These are phyloP conservation scores for Wickerhamiella domercqiae DNA, from an alignment of 805 yeast species.

Conservation along the genomic window DNA sequence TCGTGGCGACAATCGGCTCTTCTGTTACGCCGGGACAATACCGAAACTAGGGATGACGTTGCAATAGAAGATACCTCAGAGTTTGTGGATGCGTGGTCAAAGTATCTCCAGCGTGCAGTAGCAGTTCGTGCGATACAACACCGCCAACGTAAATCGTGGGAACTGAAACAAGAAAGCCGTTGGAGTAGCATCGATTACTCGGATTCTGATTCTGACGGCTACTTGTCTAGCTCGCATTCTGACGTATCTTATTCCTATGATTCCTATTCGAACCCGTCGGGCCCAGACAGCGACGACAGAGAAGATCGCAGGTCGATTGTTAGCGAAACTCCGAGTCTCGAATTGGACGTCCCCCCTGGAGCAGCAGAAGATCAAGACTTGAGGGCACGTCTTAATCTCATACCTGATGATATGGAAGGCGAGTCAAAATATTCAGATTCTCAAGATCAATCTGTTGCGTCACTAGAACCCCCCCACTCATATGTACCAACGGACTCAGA, in stretches of 20 bases:
- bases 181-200: conserved; percentile 9
- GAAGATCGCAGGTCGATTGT: no score
- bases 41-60: not conserved
- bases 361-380: not conserved
- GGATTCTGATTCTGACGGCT: conserved; percentile 4
- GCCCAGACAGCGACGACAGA: no score
- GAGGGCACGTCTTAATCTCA: not conserved
- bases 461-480: not conserved
- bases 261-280: not conserved
- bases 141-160: conserved; percentile 6
- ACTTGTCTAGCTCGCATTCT: not conserved
- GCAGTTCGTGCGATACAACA: conserved; percentile 20
- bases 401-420: not conserved
- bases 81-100: conserved; percentile 22
- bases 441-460: not conserved
- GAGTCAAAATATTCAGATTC: not conserved
- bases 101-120: conserved; percentile 20
- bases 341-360: no score
- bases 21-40: not conserved
- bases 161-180: conserved; percentile 6
- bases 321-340: not conserved
- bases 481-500: not conserved
- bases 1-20: conserved; percentile 13
- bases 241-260: not conserved
- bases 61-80: conserved; percentile 20